These are phyloP conservation scores for Didymella sp. DNA, from an alignment of 2,329 filamentous ascomycete species.

Conservation along the genomic window DNA sequence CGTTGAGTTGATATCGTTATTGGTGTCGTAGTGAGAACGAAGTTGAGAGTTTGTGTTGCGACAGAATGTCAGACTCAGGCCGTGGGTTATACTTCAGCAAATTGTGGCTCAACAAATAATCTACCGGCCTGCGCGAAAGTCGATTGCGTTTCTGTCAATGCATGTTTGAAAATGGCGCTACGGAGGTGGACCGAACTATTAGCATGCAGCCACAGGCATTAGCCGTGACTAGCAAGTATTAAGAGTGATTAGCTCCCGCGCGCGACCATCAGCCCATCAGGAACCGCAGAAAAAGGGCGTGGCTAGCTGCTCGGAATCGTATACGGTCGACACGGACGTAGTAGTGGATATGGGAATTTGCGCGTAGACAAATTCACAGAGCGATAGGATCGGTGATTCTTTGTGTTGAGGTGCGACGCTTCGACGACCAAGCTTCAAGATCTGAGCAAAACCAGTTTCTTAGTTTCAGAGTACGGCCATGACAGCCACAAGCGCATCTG, in stretches of 20 bases:
- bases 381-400: neutral
- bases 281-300: slow-evolving; percentile 5
- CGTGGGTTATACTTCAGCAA: slow-evolving; percentile 13
- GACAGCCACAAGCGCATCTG: slow-evolving; percentile 13
- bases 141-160: slow-evolving; percentile 20
- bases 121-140: slow-evolving; percentile 11
- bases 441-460: slow-evolving; percentile 4
- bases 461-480: slow-evolving; percentile 7
- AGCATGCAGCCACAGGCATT: slow-evolving; percentile 18
- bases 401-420: slow-evolving; percentile 6
- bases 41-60: neutral
- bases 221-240: slow-evolving; percentile 15
- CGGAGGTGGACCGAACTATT: slow-evolving; percentile 17
- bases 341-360: slow-evolving; percentile 9
- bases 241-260: slow-evolving; percentile 17
- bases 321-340: slow-evolving; percentile 9
- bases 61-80: slow-evolving; percentile 5
- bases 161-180: slow-evolving; percentile 21
- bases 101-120: slow-evolving; percentile 19
- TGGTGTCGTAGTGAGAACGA: neutral
- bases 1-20: neutral
- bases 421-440: neutral
- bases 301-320: neutral
- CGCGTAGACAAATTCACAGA: neutral
- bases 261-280: slow-evolving; percentile 18